A percentile compares a stretch with the other conserved stretches of the same genome.
phyloP scores from a whole-genome alignment of 106 monocot genomes.

The Agapanthus africanus region DNA sequence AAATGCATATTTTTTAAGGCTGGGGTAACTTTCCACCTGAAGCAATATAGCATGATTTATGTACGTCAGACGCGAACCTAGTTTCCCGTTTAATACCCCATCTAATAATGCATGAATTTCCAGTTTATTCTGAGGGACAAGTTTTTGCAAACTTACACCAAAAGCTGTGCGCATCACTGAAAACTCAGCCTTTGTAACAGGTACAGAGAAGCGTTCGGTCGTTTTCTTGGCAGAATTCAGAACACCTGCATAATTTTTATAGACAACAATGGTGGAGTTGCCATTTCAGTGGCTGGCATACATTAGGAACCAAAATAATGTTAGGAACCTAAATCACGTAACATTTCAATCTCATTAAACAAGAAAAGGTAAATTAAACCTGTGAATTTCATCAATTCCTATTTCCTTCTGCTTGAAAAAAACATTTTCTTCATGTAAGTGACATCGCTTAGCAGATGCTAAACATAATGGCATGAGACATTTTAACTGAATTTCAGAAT shows the following conservation, averaged over 20 bases:
- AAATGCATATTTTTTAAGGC: not conserved
- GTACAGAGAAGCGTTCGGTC: constrained; percentile 57
- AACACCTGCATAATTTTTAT: constrained; percentile 77
- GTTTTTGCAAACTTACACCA: constrained; percentile 50
- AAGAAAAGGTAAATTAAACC: not conserved
- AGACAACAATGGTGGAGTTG: not conserved
- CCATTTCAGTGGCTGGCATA: not conserved
- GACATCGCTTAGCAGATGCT: no score
- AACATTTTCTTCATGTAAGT: no score
- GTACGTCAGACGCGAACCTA: no score
- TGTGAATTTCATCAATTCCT: no score
- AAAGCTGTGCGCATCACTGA: constrained; percentile 73
- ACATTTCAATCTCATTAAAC: not conserved
- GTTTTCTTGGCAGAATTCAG: constrained; percentile 45
- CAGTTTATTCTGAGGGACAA: not conserved
- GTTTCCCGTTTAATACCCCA: no score
- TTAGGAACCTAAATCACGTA: not conserved
- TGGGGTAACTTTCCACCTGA: not conserved
- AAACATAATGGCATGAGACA: not conserved
- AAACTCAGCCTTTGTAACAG: constrained; percentile 87
- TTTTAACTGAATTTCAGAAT: not conserved
- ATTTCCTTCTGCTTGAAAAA: no score
- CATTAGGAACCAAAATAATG: no score
- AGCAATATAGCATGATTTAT: not conserved
- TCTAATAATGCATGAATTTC: not conserved